Percentiles rank a stretch among this genome's conserved stretches.
These are phyloP conservation scores for Pogostemon cablin DNA, from an alignment of 257 asterid species.

Conservation along the genomic window DNA sequence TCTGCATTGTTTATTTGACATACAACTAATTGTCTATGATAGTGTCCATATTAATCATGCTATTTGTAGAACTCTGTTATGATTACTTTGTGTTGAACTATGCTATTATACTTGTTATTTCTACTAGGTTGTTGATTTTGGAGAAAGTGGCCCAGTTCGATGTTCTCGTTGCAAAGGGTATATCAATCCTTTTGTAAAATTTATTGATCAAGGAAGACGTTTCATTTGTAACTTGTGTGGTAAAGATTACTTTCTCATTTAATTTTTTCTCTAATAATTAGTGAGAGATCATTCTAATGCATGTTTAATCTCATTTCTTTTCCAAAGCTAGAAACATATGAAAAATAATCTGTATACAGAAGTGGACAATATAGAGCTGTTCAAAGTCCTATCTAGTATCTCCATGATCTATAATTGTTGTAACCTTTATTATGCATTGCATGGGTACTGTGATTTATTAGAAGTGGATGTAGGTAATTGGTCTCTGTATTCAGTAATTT, in stretches of 20 bases:
- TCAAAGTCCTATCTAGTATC: neutral
- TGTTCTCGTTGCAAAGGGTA: constrained; percentile 99
- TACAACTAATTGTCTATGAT: neutral
- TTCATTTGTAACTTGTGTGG: constrained; percentile 96
- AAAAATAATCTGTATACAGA: constrained; percentile 17
- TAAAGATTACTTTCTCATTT: constrained; percentile 43
- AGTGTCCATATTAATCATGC: constrained; percentile 15
- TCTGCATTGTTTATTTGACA: neutral
- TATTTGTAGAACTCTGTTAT: constrained; percentile 22
- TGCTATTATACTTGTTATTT: constrained; percentile 17
- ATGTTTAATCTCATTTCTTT: constrained; percentile 4
- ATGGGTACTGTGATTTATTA: constrained; percentile 5
- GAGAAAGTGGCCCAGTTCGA: constrained; percentile 95
- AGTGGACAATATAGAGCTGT: neutral
- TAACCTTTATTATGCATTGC: constrained; percentile 16
- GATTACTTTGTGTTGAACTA: constrained; percentile 12
- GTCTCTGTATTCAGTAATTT: constrained; percentile 23
- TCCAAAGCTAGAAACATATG: neutral
- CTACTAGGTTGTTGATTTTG: constrained; percentile 90
- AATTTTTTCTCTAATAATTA: constrained; percentile 5
- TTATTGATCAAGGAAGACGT: constrained; percentile 87
- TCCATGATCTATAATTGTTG: constrained; percentile 23
- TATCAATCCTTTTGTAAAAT: constrained; percentile 93
- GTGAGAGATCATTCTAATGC: constrained; percentile 1
- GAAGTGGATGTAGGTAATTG: neutral